These are phyloP conservation scores for Xylaria sp. DNA, from an alignment of 2,329 filamentous ascomycete genomes.

Conservation along the genomic window DNA sequence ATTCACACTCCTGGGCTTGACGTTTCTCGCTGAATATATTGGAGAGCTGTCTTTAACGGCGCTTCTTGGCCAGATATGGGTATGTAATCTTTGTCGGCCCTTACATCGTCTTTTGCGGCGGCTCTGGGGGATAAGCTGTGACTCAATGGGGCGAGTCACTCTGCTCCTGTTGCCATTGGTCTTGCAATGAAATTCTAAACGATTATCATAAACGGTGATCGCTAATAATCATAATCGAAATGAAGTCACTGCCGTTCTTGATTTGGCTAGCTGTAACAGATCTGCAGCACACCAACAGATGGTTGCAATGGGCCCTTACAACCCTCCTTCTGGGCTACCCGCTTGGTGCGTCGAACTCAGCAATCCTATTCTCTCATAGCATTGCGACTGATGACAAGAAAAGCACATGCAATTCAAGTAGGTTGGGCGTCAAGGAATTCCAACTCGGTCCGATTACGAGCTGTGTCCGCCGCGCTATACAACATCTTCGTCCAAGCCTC, in stretches of 20 bases:
- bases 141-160: background rate
- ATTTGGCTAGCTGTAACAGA: conserved; percentile 59
- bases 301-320: conserved; percentile 56
- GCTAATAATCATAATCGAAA: background rate
- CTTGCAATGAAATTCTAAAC: background rate
- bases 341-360: conserved; percentile 47
- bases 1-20: conserved; percentile 50
- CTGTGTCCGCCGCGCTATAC: conserved; percentile 66
- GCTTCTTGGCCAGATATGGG: conserved; percentile 60
- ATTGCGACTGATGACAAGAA: background rate
- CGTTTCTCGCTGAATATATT: conserved; percentile 56
- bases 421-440: conserved; percentile 61
- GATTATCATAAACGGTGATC: background rate
- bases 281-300: conserved; percentile 51
- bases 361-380: background rate
- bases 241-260: conserved; percentile 64
- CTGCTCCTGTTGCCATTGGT: background rate
- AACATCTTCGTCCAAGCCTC: conserved; percentile 56
- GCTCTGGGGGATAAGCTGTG: background rate
- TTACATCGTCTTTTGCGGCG: background rate
- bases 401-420: conserved; percentile 42
- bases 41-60: conserved; percentile 57
- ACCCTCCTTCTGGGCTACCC: conserved; percentile 55
- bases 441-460: conserved; percentile 65
- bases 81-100: background rate